Percentiles rank a stretch among this genome's conserved stretches.
phyloP scores from a whole-genome alignment of 495 filamentous ascomycete genomes.

The Lasiosphaeris hirsuta region DNA sequence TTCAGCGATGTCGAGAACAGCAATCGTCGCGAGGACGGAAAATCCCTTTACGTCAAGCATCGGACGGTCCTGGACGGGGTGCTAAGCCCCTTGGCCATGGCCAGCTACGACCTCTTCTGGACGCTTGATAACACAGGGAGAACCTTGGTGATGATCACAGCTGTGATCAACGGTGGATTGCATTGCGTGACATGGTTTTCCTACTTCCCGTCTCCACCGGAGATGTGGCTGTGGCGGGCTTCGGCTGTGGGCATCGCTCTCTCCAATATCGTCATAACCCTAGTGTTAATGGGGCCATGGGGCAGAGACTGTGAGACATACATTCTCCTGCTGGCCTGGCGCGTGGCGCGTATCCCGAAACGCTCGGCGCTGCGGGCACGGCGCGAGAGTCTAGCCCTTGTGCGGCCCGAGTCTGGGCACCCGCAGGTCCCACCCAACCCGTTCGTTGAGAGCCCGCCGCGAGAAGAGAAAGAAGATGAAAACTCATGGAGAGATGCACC shows the following conservation, averaged over 20 bases:
- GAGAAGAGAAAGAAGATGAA: too few species aligned
- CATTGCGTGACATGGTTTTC: constrained; percentile 3
- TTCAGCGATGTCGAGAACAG: neutral
- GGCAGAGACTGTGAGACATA: too few species aligned
- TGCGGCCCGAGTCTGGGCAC: too few species aligned
- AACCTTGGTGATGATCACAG: neutral
- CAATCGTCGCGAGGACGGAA: neutral
- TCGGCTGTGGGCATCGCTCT: neutral
- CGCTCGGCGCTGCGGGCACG: too few species aligned
- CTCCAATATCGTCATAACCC: too few species aligned
- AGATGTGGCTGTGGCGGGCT: neutral
- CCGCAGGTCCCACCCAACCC: too few species aligned
- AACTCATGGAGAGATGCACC: too few species aligned
- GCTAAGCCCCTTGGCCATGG: neutral
- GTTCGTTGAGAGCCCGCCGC: too few species aligned
- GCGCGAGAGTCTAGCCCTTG: too few species aligned
- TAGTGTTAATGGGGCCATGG: too few species aligned
- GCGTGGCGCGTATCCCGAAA: too few species aligned
- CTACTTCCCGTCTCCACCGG: neutral
- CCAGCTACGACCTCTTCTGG: constrained; percentile 6
- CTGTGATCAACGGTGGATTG: neutral
- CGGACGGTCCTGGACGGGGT: neutral
- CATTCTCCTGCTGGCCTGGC: too few species aligned
- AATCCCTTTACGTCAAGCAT: neutral
- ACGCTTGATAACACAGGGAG: neutral